These are phyloP conservation scores for Naganishia sp. DNA, from an alignment of 1,284 basidiomycete species.

Conservation along the genomic window DNA sequence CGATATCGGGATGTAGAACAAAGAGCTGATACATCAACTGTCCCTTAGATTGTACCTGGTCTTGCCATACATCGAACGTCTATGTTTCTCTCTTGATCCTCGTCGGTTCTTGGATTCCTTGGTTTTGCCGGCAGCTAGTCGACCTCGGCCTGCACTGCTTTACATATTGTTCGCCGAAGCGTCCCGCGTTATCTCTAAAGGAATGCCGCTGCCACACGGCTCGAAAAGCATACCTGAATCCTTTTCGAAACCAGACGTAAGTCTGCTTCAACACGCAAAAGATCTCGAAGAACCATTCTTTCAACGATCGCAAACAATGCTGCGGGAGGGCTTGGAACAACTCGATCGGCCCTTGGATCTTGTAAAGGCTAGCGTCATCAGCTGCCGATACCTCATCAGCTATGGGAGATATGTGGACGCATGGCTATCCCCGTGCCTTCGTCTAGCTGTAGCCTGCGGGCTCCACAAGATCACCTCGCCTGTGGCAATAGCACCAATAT, in stretches of 20 bases:
- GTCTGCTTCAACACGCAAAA: constrained; percentile 9
- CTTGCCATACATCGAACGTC: constrained; percentile 41
- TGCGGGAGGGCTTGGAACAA: constrained; percentile 40
- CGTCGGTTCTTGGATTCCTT: constrained; percentile 42
- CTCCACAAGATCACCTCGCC: constrained; percentile 41
- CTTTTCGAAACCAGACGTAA: constrained; percentile 34
- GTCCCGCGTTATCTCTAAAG: constrained; percentile 36
- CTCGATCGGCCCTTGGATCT: constrained; percentile 45
- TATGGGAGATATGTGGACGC: constrained; percentile 45
- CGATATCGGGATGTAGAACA: neutral
- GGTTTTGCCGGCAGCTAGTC: constrained; percentile 34
- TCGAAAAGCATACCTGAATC: constrained; percentile 32
- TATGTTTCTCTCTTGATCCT: constrained; percentile 43
- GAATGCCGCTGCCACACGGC: constrained; percentile 29
- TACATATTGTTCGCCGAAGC: constrained; percentile 46
- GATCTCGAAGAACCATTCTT: constrained; percentile 31
- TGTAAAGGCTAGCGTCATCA: constrained; percentile 40
- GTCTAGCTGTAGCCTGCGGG: constrained; percentile 43
- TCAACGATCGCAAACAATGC: constrained; percentile 39
- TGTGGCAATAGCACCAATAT: constrained; percentile 11
- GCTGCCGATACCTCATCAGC: constrained; percentile 39
- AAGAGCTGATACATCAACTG: neutral
- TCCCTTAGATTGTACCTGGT: constrained; percentile 36
- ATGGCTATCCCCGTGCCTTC: constrained; percentile 41
- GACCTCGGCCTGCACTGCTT: constrained; percentile 46